Evolutionary conservation across 768 basidiomycete species (phyloP), one percentile per base, ranked within the genome.

Genomic region (Rhizopogon rudus): DNA sequence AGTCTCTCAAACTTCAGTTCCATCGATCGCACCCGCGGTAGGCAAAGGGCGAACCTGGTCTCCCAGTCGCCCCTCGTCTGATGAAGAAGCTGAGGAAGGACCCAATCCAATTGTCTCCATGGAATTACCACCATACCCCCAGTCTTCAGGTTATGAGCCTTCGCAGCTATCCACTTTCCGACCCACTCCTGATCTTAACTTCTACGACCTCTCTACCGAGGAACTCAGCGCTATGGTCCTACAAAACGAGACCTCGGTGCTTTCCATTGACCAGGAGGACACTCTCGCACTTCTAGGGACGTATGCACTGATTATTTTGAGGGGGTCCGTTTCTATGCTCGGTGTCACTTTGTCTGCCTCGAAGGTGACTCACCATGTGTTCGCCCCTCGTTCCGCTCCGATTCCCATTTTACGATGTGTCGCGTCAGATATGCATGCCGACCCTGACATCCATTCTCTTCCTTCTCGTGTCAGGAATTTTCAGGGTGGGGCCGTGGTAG

Each of bases 311-410:
- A 75, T 76, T 0, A 78, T 93, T 25, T 64, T 94, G 4, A 81
- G 75, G 49, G 88, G 90, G 1, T 70, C 78, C 14, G 57, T 94
- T 51, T 70, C 74, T 2, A 46, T 93, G 0, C 74, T 77, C n/a
- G 89, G 88, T 2, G 75, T 80, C 10, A 72, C 69, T 1, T 63
- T 89, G 7, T 46, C 55, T 1, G 61, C 81, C 6, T 81, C 81
- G 1, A 44, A 61, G 1, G 63, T 53, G 3, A 54, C 61, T 5
- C 75, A 91, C 60, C 71, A 69, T 12, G 73, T 95, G 28, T 95
- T 83, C 63, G 88, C 91, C 0, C 91, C 93, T 0, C 77, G 82
- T 3, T 90, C 86, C 0, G 82, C 90, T n/a, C 90, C 92, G 0
- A 65, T 94, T 5, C 90, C 92, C 0, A 65, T 76, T 69, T 57